Percentiles rank a stretch among this genome's conserved stretches.
These are phyloP conservation scores for Bremia lactucae DNA, from an alignment of 352 stramenopile species.

Conservation along the genomic window DNA sequence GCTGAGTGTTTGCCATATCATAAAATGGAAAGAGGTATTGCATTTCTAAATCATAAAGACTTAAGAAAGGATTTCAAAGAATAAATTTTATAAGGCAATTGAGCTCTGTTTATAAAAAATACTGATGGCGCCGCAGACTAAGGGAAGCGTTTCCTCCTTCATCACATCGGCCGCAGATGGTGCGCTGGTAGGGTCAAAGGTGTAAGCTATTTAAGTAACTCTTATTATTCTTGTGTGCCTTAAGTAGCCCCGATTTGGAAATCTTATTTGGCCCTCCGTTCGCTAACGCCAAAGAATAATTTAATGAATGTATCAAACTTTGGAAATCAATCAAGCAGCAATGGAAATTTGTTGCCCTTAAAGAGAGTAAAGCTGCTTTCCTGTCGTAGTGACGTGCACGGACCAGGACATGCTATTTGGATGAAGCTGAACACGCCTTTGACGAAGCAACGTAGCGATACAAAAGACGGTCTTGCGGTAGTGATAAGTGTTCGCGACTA, in stretches of 20 bases:
- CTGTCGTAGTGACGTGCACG: slow-evolving; percentile 4
- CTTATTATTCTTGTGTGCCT: background rate
- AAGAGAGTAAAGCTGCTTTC: slow-evolving; percentile 34
- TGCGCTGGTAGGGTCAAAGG: slow-evolving; percentile 1
- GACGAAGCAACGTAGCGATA: slow-evolving; percentile 4
- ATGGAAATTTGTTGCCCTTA: slow-evolving; percentile 5
- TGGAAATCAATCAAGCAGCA: background rate
- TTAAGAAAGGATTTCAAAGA: background rate
- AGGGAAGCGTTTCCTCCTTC: slow-evolving; percentile 12
- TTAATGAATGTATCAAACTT: slow-evolving; percentile 1
- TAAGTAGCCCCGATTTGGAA: slow-evolving; percentile 57
- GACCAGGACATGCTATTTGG: slow-evolving; percentile 9
- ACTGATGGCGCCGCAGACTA: slow-evolving; percentile 7
- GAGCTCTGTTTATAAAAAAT: no score
- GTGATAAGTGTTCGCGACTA: slow-evolving; percentile 35
- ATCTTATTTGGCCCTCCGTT: slow-evolving; percentile 41
- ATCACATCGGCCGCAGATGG: slow-evolving; percentile 16
- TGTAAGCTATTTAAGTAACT: background rate
- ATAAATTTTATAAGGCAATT: background rate
- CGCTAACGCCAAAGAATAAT: slow-evolving; percentile 10
- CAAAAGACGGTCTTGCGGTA: slow-evolving; percentile 10
- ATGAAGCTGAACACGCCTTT: slow-evolving; percentile 16
- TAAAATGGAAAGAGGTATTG: background rate
- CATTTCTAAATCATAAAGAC: background rate
- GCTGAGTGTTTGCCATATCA: slow-evolving; percentile 49